Evolutionary conservation across 1,284 basidiomycete species (phyloP), one percentile per base, ranked within the genome.

Genomic region (Rhodofomes roseus): DNA sequence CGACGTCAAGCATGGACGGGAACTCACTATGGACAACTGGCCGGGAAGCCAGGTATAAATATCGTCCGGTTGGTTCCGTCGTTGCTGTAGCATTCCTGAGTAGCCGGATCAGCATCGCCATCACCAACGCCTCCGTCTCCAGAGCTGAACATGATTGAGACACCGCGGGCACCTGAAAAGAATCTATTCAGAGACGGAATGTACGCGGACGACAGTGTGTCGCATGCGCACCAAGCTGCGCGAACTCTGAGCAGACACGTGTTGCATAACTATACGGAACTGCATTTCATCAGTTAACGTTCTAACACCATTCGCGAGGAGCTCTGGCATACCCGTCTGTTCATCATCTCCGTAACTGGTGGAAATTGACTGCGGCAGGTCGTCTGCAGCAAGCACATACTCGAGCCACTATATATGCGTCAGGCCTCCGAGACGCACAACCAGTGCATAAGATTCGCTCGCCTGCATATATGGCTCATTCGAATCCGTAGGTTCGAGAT

Each of bases 61-160:
- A 69, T 70, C 1, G 77, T 81, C 7, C 56, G 69, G 62, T 87
- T 85, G 39, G 64, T 74, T 7, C 82, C 85, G 57, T 85, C 80
- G 66, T 90, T 90, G 14, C 81, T 77, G 60, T 79, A 70, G 71
- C 90, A 92, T 41, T 69, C 34, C 54, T 83, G 79, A 16, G 77
- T 80, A 0, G 73, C 73, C 36, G 83, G 80, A 64, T 84, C 62
- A 0, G 76, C 39, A 60, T 82, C 69, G 6, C 81, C 79, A 64
- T 85, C 85, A 16, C 88, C 90, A 6, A 90, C 89, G 54, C 89
- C 89, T n/a, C 71, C 72, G 63, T 92, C 89, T 14, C 89, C 89
- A 22, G 84, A 85, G 22, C 82, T 77, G 69, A 89, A 89, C 57
- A 85, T 65, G 22, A 90, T 62, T 2, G 85, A 82, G 18, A 85